These are phyloP conservation scores for Lobosporangium transversale DNA, from an alignment of 192 early-diverging fungal species.

Conservation along the genomic window DNA sequence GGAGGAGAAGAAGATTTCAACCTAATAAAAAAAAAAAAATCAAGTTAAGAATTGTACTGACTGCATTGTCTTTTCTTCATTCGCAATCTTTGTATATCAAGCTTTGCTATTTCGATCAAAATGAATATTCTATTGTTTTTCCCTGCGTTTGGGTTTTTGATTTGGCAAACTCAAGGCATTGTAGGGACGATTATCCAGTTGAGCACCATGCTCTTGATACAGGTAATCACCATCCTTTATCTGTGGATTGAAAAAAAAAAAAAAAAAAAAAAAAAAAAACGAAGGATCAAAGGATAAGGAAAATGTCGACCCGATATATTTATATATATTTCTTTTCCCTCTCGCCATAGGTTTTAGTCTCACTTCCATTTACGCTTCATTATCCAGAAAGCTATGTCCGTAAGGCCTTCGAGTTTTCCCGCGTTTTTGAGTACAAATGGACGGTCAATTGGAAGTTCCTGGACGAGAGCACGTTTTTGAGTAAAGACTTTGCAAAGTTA, in stretches of 20 bases:
- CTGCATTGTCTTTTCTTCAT: not conserved
- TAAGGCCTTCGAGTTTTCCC: slow-evolving; percentile 87
- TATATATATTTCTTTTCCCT: not conserved
- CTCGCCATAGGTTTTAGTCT: slow-evolving; percentile 31
- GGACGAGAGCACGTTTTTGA: slow-evolving; percentile 73
- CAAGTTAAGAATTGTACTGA: too few relatives aligned
- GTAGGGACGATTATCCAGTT: slow-evolving; percentile 61
- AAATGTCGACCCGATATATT: too few relatives aligned
- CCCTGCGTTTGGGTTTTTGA: slow-evolving; percentile 81
- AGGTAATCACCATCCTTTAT: too few relatives aligned
- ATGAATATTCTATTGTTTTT: slow-evolving; percentile 96
- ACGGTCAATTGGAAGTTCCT: slow-evolving; percentile 97
- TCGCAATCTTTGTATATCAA: slow-evolving; percentile 42
- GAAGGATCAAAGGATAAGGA: not conserved
- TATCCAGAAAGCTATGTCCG: slow-evolving; percentile 73
- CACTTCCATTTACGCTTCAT: slow-evolving; percentile 49
- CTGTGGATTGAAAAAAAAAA: not conserved
- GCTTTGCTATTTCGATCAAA: slow-evolving; percentile 87
- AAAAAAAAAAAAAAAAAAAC: too few relatives aligned
- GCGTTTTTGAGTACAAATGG: slow-evolving; percentile 91
- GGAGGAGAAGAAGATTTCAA: not conserved
- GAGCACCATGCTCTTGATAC: slow-evolving; percentile 55
- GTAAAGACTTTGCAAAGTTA: slow-evolving; percentile 61
- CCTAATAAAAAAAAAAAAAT: too few relatives aligned
- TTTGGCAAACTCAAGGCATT: slow-evolving; percentile 62